Evolutionary conservation across 2,329 filamentous ascomycete species (phyloP), one percentile per base, ranked within the genome.

Genomic region (Raffaelea ambrosiae): DNA sequence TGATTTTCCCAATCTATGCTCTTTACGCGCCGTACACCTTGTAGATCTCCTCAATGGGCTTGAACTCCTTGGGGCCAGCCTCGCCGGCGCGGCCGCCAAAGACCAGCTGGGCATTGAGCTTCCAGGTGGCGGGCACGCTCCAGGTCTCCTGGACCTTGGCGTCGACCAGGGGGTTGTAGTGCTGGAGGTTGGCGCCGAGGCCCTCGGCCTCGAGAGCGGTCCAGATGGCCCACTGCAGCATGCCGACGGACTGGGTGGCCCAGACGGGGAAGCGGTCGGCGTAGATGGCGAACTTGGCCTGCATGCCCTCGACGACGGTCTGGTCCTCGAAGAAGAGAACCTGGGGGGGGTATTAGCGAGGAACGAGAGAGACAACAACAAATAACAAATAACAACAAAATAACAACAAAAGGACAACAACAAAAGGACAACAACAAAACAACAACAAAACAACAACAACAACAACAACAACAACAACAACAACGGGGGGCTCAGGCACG

Each of bases 161-260:
- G 68, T 95, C 85, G 57, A 94, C 79, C 50, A 95, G 67, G 19
- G 88, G 88, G 77, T 88, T 93, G 75, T 95, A 95, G 72, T 95
- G 89, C 75, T 95, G 89, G 46, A 95, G 76, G 74, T 90, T 95
- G 63, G 84, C 86, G 55, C 88, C 88, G 48, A 94, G 78, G 26
- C 89, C 88, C 63, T 93, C 88, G 51, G 83, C 75, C 69, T 90
- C 86, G 49, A 95, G 79, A 4, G 83, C 86, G 18, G 83, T 83
- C 89, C 89, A 95, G 56, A 88, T 63, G 55, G 80, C 72, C 68
- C 79, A 85, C 72, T 95, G 86, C 61, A 87, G 78, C 81, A 95
- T 95, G 65, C 77, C 90, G 63, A 76, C 77, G 53, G 83, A 81
- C 69, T 95, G 88, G 54, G 77, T 71, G 49, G 81, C 81, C 86